phyloP scores from a whole-genome alignment of 2,329 filamentous ascomycete genomes.

The Coleophoma cylindrospora region DNA sequence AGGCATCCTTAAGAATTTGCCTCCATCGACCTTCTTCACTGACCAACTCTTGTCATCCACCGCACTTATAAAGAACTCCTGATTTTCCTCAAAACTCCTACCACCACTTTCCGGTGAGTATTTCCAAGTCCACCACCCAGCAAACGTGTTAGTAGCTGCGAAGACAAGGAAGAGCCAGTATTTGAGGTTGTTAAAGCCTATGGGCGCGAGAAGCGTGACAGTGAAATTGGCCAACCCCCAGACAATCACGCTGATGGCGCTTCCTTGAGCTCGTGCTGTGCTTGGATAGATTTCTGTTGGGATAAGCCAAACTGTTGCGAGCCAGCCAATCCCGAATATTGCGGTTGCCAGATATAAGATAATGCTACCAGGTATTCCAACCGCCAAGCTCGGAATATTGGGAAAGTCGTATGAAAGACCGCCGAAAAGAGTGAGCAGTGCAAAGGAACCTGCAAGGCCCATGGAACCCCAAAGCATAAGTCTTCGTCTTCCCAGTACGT shows the following conservation, averaged over 20 bases:
- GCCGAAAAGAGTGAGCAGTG: conserved; percentile 46
- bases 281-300: conserved; percentile 54
- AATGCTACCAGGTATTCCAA: conserved; percentile 45
- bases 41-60: conserved; percentile 45
- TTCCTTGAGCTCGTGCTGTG: conserved; percentile 47
- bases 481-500: conserved; percentile 46
- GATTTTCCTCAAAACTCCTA: conserved; percentile 54
- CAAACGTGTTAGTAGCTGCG: conserved; percentile 46
- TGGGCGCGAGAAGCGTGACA: conserved; percentile 50
- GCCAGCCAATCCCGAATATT: conserved; percentile 56
- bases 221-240: conserved; percentile 55
- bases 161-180: conserved; percentile 55
- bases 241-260: conserved; percentile 47
- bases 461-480: conserved; percentile 48
- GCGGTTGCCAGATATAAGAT: conserved; percentile 52
- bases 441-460: conserved; percentile 41
- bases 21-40: conserved; percentile 45
- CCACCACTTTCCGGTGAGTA: conserved; percentile 50
- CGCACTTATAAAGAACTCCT: conserved; percentile 51
- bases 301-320: conserved; percentile 54
- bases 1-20: conserved; percentile 34
- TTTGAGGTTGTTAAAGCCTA: conserved; percentile 54
- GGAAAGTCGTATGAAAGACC: conserved; percentile 38
- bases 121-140: conserved; percentile 47
- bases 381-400: conserved; percentile 32